Evolutionary conservation across 2,329 filamentous ascomycete genomes (phyloP).

Genomic region (Verticillium tricorpus): DNA sequence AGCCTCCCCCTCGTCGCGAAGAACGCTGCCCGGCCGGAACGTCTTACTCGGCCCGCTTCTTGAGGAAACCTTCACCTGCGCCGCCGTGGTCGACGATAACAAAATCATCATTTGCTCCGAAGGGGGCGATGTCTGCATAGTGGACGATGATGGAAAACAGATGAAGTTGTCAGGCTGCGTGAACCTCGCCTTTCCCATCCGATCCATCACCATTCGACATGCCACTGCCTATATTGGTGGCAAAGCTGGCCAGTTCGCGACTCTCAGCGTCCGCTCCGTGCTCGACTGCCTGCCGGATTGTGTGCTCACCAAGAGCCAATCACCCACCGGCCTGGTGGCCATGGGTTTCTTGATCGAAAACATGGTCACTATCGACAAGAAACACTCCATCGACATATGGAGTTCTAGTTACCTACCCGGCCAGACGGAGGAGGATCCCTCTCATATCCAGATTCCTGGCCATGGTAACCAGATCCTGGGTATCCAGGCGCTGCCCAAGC

Average conservation of each 20-base stretch:
- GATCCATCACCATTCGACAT: conserved; percentile 59
- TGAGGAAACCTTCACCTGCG: conserved; percentile 79
- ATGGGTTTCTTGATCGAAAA: conserved; percentile 65
- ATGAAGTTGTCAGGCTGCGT: conserved; percentile 66
- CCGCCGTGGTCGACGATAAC: conserved; percentile 65
- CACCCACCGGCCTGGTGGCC: conserved; percentile 51
- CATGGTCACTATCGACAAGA: conserved; percentile 70
- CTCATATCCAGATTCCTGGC: conserved; percentile 55
- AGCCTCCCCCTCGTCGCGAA: conserved; percentile 42
- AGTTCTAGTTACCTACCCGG: conserved; percentile 39
- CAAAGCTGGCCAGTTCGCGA: conserved; percentile 54
- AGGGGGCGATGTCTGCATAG: conserved; percentile 79
- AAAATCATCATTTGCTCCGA: conserved; percentile 84
- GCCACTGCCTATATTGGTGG: conserved; percentile 65
- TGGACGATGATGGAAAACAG: conserved; percentile 71
- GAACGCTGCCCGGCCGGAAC: conserved; percentile 79
- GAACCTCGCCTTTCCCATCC: conserved; percentile 62
- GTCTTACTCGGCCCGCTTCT: conserved; percentile 77
- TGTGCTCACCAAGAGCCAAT: conserved; percentile 31
- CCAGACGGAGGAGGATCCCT: conserved; percentile 28
- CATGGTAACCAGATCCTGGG: conserved; percentile 67
- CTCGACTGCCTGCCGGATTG: conserved; percentile 35
- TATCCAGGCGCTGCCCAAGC: conserved; percentile 58
- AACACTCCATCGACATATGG: conserved; percentile 70
- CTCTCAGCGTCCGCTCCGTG: conserved; percentile 46